Base-by-base conservation (phyloP, 768 basidiomycete species). In the Gelatoporia subvermispora region DNA sequence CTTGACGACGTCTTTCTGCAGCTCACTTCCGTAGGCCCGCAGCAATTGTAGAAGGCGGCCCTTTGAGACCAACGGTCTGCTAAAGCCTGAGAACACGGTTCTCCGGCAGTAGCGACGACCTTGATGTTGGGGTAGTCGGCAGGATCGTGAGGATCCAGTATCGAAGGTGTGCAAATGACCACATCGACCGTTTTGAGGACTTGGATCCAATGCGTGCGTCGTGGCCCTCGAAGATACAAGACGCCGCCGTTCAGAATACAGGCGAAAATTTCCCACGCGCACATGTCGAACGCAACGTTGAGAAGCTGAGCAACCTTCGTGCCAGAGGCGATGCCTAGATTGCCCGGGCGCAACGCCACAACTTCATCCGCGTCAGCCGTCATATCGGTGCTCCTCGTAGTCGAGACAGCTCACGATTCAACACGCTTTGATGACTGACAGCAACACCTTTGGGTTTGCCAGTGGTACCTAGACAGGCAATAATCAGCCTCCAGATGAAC, bases 241-340 rank as follows among this genome's bases (percentile, higher is more conserved):
- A 78, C 79, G 41, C 72, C 69, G 0, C 78, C 79, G 48, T 79
- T 79, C 56, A 63, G 69, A 45, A 81, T 60, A 9, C 72, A 68
- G 4, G 76, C 76, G 16, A 81, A 66, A 23, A 76, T 74, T 57
- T 81, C 79, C 82, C 82, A 84, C 17, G 78, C 79, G 37, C 77
- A 78, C 79, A 84, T 82, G 54, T 84, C 82, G 57, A 82, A 84
- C 3, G 80, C 75, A 38, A 84, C 75, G 52, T 82, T 82, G 64
- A 84, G 71, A 20, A 82, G 65, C 55, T 82, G 81, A 8, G 79
- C 72, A 18, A 82, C 78, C 10, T 77, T 72, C 24, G 72, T 56
- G 11, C 81, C 79, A 1, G 78, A 77, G n/a, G 60, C 51, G 77
- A 84, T 81, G 25, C 72, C 72, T 9, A 82, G 67, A 53, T 77